Base-by-base conservation (phyloP, 345 rosid genomes). In the Anacardium occidentale region DNA sequence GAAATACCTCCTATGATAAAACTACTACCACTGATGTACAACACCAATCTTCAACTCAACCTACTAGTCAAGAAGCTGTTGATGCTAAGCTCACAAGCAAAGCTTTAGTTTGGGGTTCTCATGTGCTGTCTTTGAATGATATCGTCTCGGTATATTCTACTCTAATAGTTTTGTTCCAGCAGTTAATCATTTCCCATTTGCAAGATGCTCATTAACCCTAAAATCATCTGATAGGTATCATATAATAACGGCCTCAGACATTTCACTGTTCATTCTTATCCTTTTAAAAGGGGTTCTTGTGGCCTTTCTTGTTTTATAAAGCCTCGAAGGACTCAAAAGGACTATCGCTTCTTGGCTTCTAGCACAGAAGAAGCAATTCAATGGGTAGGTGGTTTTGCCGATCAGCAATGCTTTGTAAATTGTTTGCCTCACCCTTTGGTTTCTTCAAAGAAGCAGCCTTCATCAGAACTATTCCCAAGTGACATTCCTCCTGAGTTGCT, bases 301-400 rank as follows among this genome's bases (percentile, higher is more conserved):
- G 90, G 88, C 78, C 77, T 94, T 52, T 87, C 97, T 15, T 84
- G 91, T 85, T 91, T 95, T 68, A 66, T 86, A 52, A 91, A 91
- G 76, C 94, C 91, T 11, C 84, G 83, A 76, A 87, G 98, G 86
- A 87, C 81, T 75, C 89, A 86, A 65, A 89, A 86, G 75, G 97
- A 95, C 80, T 88, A 88, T 74, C 88, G 93, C 61, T 92, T 95
- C 76, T 51, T 92, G 68, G 89, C 98, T 62, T 79, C 94, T 63
- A 88, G 79, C 53, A 83, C 79, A 37, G 94, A 92, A 77, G 99
- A 91, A 77, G 98, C 98, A 52, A 85, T 92, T 80, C 94, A 89
- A 62, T 95, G 98, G 99, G 99, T 95, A 54, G 99, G 98, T 73
- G 91, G 89, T 64, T 95, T 95, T 81, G 99, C 91, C 20, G 98